Evolutionary conservation across 2,329 filamentous ascomycete genomes (phyloP), one percentile per base, ranked within the genome.

Genomic region (Colletotrichum sp.): DNA sequence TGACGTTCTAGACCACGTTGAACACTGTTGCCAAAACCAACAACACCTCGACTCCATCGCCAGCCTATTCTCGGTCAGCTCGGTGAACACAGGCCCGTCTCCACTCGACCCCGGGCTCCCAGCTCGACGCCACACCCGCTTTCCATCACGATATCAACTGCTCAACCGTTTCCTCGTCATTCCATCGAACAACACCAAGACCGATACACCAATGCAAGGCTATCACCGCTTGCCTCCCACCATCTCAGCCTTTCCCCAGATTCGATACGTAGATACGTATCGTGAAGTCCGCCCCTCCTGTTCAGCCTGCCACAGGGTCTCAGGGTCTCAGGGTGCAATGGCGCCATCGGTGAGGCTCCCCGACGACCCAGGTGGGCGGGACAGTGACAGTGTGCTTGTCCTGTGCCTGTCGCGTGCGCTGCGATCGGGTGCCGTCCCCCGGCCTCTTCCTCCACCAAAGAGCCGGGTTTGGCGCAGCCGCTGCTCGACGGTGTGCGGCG

Each of bases 201-300:
- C 30, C 59, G 38, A 58, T 28, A 18, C 52, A 56, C 63, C 58
- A 21, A 75, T 65, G 73, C 63, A 73, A 73, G 73, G 69, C 73
- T 69, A 59, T 69, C 24, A 28, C 38, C 26, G n/a, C 21, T 16
- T 26, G 26, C 69, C 7, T 73, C 63, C 32, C 34, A 14, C 69
- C 69, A 63, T 73, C 21, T 65, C 69, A 75, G 73, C 69, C 73
- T 73, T 73, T 73, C 73, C 73, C 73, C 73, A 36, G 73, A 75
- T 73, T 75, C 58, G 58, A 75, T 75, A 75, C 73, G 73, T 75
- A 75, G 28, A 56, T 75, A 75, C 69, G 73, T 73, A 73, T 75
- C 69, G 34, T 34, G 69, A 68, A 24, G 58, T 38, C 55, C 55
- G 73, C 73, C 73, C 73, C 73, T 75, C 73, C 63, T 62, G 69